Evolutionary conservation across 139 green algal genomes (phyloP).

Genomic region (Dunaliella primolecta): DNA sequence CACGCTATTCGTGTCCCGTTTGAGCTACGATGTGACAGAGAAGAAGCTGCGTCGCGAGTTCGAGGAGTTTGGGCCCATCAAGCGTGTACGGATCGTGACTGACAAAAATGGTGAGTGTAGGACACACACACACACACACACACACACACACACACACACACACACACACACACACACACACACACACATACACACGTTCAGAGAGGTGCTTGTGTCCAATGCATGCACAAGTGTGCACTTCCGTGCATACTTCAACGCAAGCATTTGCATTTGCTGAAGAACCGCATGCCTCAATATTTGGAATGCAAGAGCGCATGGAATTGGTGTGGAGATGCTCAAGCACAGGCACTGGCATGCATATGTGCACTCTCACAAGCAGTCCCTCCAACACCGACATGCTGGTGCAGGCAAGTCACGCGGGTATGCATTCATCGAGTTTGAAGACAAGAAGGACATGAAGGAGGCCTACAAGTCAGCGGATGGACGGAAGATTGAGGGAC

Average conservation of each 20-base stretch:
- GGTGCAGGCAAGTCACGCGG: slow-evolving; percentile 72
- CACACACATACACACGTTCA: too few relatives aligned
- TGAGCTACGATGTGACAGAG: slow-evolving; percentile 81
- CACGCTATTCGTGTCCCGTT: slow-evolving; percentile 77
- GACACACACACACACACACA: too few relatives aligned
- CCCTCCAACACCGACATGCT: too few relatives aligned
- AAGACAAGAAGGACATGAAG: slow-evolving; percentile 93
- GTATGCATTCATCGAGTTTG: slow-evolving; percentile 90
- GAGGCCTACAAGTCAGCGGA: slow-evolving; percentile 84
- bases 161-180: too few relatives aligned
- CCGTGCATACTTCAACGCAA: too few relatives aligned
- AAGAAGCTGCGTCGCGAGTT: slow-evolving; percentile 77
- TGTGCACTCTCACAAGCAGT: not conserved
- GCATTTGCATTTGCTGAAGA: too few relatives aligned
- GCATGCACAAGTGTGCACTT: too few relatives aligned
- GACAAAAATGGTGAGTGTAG: slow-evolving; percentile 56
- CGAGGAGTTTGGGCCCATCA: slow-evolving; percentile 87
- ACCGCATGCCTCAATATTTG: too few relatives aligned
- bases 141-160: too few relatives aligned
- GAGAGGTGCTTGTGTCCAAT: too few relatives aligned
- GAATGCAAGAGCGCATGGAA: too few relatives aligned
- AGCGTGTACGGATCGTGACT: slow-evolving; percentile 68
- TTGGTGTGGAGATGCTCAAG: too few relatives aligned
- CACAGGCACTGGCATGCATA: not conserved
- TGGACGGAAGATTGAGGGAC: slow-evolving; percentile 76